Conservation (phyloP, 139 green algal species). For the Yamagishiella unicocca region DNA sequence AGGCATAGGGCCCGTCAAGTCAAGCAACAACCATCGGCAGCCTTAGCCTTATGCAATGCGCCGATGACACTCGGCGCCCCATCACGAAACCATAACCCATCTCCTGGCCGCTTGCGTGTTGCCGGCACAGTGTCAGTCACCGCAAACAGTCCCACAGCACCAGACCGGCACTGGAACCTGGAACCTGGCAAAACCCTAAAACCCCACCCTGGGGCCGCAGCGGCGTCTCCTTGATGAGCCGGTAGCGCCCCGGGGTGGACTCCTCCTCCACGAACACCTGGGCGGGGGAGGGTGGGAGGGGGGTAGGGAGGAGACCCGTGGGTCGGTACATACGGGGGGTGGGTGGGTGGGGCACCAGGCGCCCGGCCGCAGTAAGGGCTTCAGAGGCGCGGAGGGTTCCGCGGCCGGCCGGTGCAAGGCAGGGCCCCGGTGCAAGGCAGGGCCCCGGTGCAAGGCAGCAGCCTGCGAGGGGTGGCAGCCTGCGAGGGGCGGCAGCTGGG, state of each 20-base stretch:
- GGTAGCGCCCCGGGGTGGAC: constrained; percentile 61
- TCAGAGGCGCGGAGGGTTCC: background rate
- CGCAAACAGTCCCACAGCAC: background rate
- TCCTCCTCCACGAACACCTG: constrained; percentile 80
- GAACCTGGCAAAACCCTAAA: too few relatives aligned
- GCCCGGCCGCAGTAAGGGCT: too few relatives aligned
- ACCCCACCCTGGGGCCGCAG: constrained; percentile 48
- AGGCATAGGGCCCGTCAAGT: background rate
- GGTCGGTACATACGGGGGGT: too few relatives aligned
- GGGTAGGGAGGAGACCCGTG: too few relatives aligned
- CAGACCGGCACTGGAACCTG: too few relatives aligned
- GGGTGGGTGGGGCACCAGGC: too few relatives aligned
- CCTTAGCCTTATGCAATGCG: too few relatives aligned
- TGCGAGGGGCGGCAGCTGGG: too few relatives aligned
- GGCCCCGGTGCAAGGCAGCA: background rate
- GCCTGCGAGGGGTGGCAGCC: background rate
- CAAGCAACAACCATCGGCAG: too few relatives aligned
- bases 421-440: background rate
- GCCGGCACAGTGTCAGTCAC: background rate
- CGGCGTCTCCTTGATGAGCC: constrained; percentile 52
- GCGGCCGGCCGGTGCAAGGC: background rate
- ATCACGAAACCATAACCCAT: background rate
- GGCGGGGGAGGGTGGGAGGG: background rate
- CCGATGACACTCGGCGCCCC: too few relatives aligned
- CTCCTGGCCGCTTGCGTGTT: background rate